phyloP scores from a whole-genome alignment of 176 grass and related monocot genomes.

The Bolboschoenus planiculmis region DNA sequence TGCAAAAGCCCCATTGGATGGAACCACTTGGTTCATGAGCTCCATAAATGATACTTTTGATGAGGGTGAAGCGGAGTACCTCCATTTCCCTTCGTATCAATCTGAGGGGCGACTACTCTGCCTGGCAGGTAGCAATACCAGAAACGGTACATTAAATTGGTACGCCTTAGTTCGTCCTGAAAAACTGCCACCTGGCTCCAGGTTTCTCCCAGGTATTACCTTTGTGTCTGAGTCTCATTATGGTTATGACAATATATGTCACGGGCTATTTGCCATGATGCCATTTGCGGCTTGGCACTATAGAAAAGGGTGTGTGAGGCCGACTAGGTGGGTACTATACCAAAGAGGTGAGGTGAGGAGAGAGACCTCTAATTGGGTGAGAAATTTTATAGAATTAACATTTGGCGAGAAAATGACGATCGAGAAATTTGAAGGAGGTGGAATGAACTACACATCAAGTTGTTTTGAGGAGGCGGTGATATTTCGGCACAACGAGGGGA shows the following conservation, averaged over 20 bases:
- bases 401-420: constrained; percentile 10
- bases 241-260: constrained; percentile 28
- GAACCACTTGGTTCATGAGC: constrained; percentile 32
- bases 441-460: background rate
- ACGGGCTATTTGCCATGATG: constrained; percentile 9
- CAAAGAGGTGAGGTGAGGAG: constrained; percentile 25
- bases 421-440: background rate
- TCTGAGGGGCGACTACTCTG: constrained; percentile 12
- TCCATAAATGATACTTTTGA: constrained; percentile 29
- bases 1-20: background rate
- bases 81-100: constrained; percentile 23
- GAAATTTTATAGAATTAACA: background rate
- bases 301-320: constrained; percentile 10
- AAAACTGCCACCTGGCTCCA: constrained; percentile 15
- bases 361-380: constrained; percentile 9
- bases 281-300: constrained; percentile 30
- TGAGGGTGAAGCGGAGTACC: constrained; percentile 25
- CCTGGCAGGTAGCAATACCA: background rate
- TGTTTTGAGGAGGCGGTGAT: constrained; percentile 33
- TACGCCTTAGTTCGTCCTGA: constrained; percentile 23
- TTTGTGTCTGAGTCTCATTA: constrained; percentile 31
- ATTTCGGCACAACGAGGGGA: constrained; percentile 27
- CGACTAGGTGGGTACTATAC: constrained; percentile 27
- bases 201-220: constrained; percentile 13
- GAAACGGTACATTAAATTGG: constrained; percentile 21